Evolutionary conservation across 176 grass and related monocot genomes (phyloP), one percentile per base, ranked within the genome.

Genomic region (Coix lacrymajobi): DNA sequence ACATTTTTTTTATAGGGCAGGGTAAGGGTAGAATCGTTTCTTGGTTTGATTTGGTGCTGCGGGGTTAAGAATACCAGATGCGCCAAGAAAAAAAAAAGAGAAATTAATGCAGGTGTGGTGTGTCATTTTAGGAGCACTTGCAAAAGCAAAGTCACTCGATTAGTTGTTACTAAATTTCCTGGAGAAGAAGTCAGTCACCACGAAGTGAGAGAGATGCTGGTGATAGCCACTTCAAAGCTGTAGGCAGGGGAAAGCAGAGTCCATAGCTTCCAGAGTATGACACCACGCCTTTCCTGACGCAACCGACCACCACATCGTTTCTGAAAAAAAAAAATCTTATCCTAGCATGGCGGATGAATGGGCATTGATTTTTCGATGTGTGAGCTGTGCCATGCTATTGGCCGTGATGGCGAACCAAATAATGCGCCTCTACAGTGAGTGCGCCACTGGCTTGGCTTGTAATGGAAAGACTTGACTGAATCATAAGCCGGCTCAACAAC

Each of bases 231-330:
- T 64, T 65, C 56, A 64, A 60, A 58, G 28, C 14, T 36, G 39
- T 4, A 48, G 22, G 41, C 40, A 26, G 57, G 20, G 13, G 52
- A 48, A 38, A 51, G 54, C 41, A 73, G 41, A 30, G 15, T 1
- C 39, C 75, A 63, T 16, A 79, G 4, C 84, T 79, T 71, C 39
- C 29, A 31, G 58, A 72, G 26, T 2, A n/a, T 25, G 77, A 64
- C 76, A 64, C 31, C 56, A 5, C n/a, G 25, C 45, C 43, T 80
- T 56, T 64, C 56, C 25, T 86, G 77, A 86, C 73, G 57, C 33
- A 32, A 86, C 41, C 1, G 58, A 32, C 54, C 68, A 86, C 67
- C 49, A 52, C 66, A 22, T 49, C 7, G 66, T 31, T 51, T 32
- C 11, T 33, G 20, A 25, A 28, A 40, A 72, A 80, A 36, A 80